Base-by-base conservation (phyloP, 202 grass and related monocot species). In the Saccharum hybrid region DNA sequence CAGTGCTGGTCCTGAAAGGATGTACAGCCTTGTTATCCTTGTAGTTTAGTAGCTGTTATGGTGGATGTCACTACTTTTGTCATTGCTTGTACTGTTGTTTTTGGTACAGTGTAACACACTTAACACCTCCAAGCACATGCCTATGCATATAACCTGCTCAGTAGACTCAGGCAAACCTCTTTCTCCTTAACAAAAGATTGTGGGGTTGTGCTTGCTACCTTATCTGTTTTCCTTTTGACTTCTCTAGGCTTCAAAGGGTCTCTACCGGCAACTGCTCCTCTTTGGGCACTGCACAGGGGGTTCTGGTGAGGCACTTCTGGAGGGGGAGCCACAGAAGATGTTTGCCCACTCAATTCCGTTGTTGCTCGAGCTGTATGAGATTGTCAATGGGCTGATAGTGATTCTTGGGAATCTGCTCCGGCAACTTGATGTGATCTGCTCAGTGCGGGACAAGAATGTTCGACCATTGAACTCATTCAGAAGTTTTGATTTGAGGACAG, bases 401-500 rank as follows among this genome's bases (percentile, higher is more conserved):
- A 63, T 95, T 68, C 61, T 95, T 78, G 85, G 76, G 34, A 95
- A 95, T 81, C 83, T 95, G 62, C 90, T 95, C 38, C 83, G 73
- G 46, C 93, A 95, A 84, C 82, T 95, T 28, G 85, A 90, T 54
- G 84, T 56, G 5, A 81, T 95, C 49, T 95, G 91, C 39, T 92
- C 77, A n/a, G 75, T 90, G 6, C 51, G 78, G 62, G 93, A 95
- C 43, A 86, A 85, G 74, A 92, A 91, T 75, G 82, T 90, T 60
- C 82, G 93, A 15, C 93, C 93, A 54, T 68, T 90, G 68, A 95
- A 90, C 68, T 95, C 93, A 10, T 90, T 95, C 61, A 95, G 40
- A 80, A 84, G 63, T 76, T 83, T 88, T 63, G 83, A 83, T 63
- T 82, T 92, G 70, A 92, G 79, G 61, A 88, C 90, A 8, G 86